Percentiles rank a stretch among this genome's conserved stretches.
These are phyloP conservation scores for Aulographum hederae DNA, from an alignment of 2,329 filamentous ascomycete genomes.

Conservation along the genomic window DNA sequence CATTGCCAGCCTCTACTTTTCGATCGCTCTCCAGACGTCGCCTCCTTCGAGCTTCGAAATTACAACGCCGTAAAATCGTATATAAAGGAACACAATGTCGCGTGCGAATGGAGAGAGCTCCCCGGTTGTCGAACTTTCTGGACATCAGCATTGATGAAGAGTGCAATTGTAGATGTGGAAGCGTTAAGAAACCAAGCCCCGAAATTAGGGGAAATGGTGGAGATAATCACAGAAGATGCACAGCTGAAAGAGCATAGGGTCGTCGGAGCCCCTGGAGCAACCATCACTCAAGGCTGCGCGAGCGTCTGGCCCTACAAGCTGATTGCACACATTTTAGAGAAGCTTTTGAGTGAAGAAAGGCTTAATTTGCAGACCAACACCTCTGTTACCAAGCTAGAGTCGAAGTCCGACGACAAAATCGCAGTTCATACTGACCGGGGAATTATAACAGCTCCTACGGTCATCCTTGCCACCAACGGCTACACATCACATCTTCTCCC, in stretches of 20 bases:
- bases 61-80: constrained; percentile 41
- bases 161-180: constrained; percentile 32
- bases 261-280: constrained; percentile 33
- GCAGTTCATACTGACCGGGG: constrained; percentile 50
- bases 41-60: constrained; percentile 54
- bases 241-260: constrained; percentile 33
- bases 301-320: constrained; percentile 75
- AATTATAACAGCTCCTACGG: constrained; percentile 38
- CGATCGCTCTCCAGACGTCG: constrained; percentile 38
- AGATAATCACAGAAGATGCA: constrained; percentile 19
- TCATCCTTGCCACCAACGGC: constrained; percentile 68
- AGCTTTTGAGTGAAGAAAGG: constrained; percentile 26
- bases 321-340: constrained; percentile 50
- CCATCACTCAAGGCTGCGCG: constrained; percentile 46
- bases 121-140: constrained; percentile 48
- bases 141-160: constrained; percentile 33
- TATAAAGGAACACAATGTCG: constrained; percentile 36
- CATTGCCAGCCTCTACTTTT: constrained; percentile 63
- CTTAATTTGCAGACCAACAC: constrained; percentile 65
- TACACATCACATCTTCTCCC: constrained; percentile 67
- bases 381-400: constrained; percentile 27
- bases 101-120: constrained; percentile 51
- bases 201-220: constrained; percentile 31
- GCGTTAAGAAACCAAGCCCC: constrained; percentile 33
- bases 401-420: constrained; percentile 3